phyloP scores from a whole-genome alignment of 306 rosid genomes.

The Vigna trinervia region DNA sequence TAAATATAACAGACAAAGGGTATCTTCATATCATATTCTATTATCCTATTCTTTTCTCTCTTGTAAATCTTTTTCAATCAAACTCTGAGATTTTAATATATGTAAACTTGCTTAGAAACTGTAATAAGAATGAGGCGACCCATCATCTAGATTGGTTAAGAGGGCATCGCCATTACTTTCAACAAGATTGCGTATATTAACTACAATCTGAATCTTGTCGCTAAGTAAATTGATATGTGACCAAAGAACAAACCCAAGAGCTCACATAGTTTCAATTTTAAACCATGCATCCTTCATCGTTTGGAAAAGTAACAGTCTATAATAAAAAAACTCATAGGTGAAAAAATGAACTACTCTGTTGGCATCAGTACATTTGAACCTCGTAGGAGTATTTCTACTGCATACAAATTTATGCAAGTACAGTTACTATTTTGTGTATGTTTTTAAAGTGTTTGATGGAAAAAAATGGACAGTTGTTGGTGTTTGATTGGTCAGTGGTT shows the following conservation, averaged over 20 bases:
- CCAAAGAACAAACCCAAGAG: not conserved
- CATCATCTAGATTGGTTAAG: conserved; percentile 32
- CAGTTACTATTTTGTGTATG: not conserved
- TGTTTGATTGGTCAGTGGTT: not conserved
- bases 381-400: not conserved
- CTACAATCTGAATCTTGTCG: not conserved
- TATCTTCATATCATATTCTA: too few relatives aligned
- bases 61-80: too few relatives aligned
- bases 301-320: not conserved
- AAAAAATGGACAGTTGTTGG: not conserved
- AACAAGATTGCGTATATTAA: not conserved
- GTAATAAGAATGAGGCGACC: conserved; percentile 24
- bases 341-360: not conserved
- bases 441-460: not conserved
- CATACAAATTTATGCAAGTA: not conserved
- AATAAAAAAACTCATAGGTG: not conserved
- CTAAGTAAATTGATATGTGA: conserved; percentile 3
- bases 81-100: too few relatives aligned
- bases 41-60: too few relatives aligned
- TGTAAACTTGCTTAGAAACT: too few relatives aligned
- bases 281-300: not conserved
- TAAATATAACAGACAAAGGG: too few relatives aligned
- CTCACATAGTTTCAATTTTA: not conserved
- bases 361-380: too few relatives aligned
- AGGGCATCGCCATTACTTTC: not conserved